Base-by-base conservation (phyloP, 2,329 filamentous ascomycete genomes). In the Purpureocillium lavendulum region DNA sequence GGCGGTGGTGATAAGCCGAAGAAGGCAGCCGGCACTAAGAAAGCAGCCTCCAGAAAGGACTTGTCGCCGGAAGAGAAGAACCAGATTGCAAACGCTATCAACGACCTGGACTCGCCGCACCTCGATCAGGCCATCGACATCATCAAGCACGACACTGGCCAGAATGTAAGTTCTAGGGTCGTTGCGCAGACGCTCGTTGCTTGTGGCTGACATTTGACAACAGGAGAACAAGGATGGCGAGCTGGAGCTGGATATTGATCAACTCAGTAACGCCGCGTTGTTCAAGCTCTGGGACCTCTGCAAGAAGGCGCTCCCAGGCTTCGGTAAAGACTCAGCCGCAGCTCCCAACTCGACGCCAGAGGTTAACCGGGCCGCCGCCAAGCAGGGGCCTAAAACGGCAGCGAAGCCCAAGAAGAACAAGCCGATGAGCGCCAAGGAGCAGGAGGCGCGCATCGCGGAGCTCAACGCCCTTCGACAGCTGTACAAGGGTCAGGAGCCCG, bases 61-160 rank as follows among this genome's bases (percentile, higher is more conserved):
- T 76, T 85, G 54, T 78, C 87, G 33, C 82, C 78, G 43, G 72
- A 82, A 4, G 88, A 98, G 64, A 97, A 97, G 69, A 87, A 92
- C 42, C 78, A 89, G 48, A 94, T 98, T 42, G 90, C 87, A 2
- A 82, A 83, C 42, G 84, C 85, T 12, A 92, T 95, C 47, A 84
- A 82, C 51, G 81, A 82, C 45, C 77, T 97, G 41, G 81, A 88
- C 14, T 82, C 84, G 36, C 70, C 72, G n/a, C 80, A 87, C 49
- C 83, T 95, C 54, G 75, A 82, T 36, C 78, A 80, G 49, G 87
- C 90, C 1, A 86, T 96, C 26, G 79, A 84, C 43, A 89, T 97
- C 45, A 97, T 98, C 56, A 87, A 94, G 59, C 79, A 78, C 48
- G 90, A 94, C 49, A 94, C 66, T 62, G 86, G 68, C 66, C 86